A percentile compares a stretch with the other conserved stretches of the same genome.
These are phyloP conservation scores for Cryphonectria japonica DNA, from an alignment of 2,329 filamentous ascomycete species.

Conservation along the genomic window DNA sequence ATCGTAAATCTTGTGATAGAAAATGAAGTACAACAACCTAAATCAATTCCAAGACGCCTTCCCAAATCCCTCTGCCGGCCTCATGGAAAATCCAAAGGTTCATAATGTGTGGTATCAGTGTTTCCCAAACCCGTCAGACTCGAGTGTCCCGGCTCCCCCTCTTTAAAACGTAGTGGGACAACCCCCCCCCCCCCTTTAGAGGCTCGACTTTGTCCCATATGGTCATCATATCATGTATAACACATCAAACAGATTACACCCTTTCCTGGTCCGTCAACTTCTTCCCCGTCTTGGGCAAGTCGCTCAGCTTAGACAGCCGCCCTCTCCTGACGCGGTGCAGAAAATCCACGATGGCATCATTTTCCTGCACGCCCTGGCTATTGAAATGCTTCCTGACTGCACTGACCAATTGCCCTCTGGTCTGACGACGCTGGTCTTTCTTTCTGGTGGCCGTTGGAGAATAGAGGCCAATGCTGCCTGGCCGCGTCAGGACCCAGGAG, in stretches of 20 bases:
- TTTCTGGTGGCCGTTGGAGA: slow-evolving; percentile 77
- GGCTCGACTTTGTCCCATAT: not conserved
- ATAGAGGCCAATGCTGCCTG: slow-evolving; percentile 68
- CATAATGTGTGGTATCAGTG: slow-evolving; percentile 15
- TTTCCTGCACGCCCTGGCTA: slow-evolving; percentile 76
- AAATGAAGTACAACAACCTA: not conserved
- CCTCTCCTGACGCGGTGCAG: slow-evolving; percentile 71
- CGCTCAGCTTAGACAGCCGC: slow-evolving; percentile 45
- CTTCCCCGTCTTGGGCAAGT: slow-evolving; percentile 35
- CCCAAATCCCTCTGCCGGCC: not conserved
- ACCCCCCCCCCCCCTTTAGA: not conserved
- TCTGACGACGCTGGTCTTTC: slow-evolving; percentile 66
- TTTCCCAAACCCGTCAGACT: slow-evolving; percentile 1
- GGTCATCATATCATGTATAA: slow-evolving; percentile 9
- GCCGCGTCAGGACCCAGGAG: slow-evolving; percentile 63
- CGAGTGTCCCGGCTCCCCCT: not conserved
- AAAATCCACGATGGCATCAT: slow-evolving; percentile 80
- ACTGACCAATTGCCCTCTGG: slow-evolving; percentile 72
- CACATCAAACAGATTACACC: slow-evolving; percentile 13
- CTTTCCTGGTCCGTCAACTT: slow-evolving; percentile 30
- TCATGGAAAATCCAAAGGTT: slow-evolving; percentile 11
- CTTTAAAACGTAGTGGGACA: not conserved
- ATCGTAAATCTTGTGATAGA: not conserved
- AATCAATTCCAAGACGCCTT: not conserved
- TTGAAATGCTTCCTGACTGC: slow-evolving; percentile 84